Evolutionary conservation across 768 basidiomycete genomes (phyloP), one percentile per base, ranked within the genome.

Genomic region (Collybiopsis confluens): DNA sequence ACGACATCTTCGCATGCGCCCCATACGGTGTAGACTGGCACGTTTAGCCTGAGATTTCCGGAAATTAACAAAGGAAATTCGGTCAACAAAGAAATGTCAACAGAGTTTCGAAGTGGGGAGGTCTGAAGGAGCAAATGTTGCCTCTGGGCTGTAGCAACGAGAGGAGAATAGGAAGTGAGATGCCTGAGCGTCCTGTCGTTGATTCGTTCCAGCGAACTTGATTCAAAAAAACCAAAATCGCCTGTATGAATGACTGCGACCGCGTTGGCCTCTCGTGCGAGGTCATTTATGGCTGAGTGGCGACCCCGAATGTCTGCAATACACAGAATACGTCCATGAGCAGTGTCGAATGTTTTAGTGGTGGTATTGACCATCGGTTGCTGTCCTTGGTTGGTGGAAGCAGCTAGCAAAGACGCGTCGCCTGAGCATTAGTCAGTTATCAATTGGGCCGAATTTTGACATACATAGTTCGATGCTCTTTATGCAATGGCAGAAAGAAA

Each of bases 221-320:
- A 74, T 69, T 94, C 91, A 69, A 96, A 97, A 73, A 99, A 97
- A 55, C 97, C 97, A 83, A 98, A 98, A 74, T 99, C 97, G 50
- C 97, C 97, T 0, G 95, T 96, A 67, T 98, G 96, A 55, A 99
- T 90, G 67, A 98, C 86, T 16, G 94, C 96, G 55, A 86, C 82
- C 21, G 94, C 97, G 64, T 90, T 88, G 54, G 83, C 84, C 61
- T 97, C 92, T 43, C 86, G 74, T 16, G 95, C 95, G 51, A 97
- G 82, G 69, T 91, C 83, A 68, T 98, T 98, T 65, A 99, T 81
- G 45, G 83, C 83, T 41, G 90, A 91, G 43, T 93, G 80, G 57
- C 88, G 85, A 60, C 93, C 95, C 57, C 90, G 85, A 59, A 92
- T 88, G 72, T 99, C 97, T 36, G 97, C 95, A 58, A 98, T 80